Base-by-base conservation (phyloP, 768 basidiomycete genomes). In the Suillus americanus region DNA sequence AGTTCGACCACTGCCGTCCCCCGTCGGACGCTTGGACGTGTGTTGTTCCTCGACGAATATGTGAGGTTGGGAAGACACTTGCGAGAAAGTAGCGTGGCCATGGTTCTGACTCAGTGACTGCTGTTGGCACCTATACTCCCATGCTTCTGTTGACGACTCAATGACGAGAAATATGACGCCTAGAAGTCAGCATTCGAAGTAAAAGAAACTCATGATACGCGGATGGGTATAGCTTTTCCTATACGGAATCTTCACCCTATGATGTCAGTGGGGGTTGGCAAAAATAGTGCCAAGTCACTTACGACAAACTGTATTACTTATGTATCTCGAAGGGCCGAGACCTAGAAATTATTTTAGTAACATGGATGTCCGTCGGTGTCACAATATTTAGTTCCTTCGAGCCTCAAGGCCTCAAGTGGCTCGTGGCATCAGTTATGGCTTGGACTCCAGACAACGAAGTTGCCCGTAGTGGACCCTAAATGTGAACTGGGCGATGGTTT, bases 241-340 rank as follows among this genome's bases (percentile, higher is more conserved):
- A 18, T 50, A 20, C 20, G 30, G 28, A 25, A 60, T 57, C 43
- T 45, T 64, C 33, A 20, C 51, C 33, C 50, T 37, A 41, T 66
- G 64, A 25, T 41, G 30, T 48, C 56, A 46, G 43, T 64, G 64
- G 23, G 59, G 33, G 20, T 60, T 64, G 25, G 62, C 56, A 28
- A 66, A 50, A 66, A 66, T 12, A 61, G 37, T 18, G 16, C 46
- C 16, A 65, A 40, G 38, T 40, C 65, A 53, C 38, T 23, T 16
- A 48, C 66, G 14, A 65, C 23, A 14, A 54, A 25, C 25, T 37
- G 20, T 5, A 57, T 66, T 7, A 12, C 12, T 13, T 46, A 48
- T 30, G 28, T 30, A 18, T 18, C 30, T 18, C 66, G 64, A 12
- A 61, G 37, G 14, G 65, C 13, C 48, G 37, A 30, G 20, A 50